phyloP scores from a whole-genome alignment of 2,329 filamentous ascomycete genomes.

The Sporothrix variecibatus region DNA sequence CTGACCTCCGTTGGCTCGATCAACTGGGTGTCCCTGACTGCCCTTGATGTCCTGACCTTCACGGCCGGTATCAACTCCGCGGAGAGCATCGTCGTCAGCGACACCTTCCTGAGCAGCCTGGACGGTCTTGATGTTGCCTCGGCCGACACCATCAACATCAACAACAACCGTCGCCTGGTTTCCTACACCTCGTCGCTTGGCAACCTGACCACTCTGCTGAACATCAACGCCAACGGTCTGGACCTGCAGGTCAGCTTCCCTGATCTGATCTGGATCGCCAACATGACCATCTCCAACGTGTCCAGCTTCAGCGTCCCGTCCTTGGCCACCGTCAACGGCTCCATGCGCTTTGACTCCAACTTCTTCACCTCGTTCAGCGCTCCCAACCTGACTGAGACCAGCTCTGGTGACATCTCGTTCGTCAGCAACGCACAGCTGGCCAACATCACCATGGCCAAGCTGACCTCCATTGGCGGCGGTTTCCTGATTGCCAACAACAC shows the following conservation, averaged over 20 bases:
- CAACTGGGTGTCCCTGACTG: slow-evolving; percentile 70
- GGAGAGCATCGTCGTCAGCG: slow-evolving; percentile 70
- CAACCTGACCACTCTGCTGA: slow-evolving; percentile 71
- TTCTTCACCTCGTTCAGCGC: slow-evolving; percentile 62
- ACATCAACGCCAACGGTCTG: slow-evolving; percentile 77
- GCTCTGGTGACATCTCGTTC: slow-evolving; percentile 61
- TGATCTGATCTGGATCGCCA: slow-evolving; percentile 74
- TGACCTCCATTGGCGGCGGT: slow-evolving; percentile 73
- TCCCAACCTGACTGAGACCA: slow-evolving; percentile 70
- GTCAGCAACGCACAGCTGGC: slow-evolving; percentile 61
- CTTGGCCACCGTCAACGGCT: slow-evolving; percentile 71
- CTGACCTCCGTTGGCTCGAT: slow-evolving; percentile 69
- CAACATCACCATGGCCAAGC: slow-evolving; percentile 74
- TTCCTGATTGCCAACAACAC: slow-evolving; percentile 92
- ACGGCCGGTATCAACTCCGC: slow-evolving; percentile 63
- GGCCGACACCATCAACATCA: slow-evolving; percentile 75
- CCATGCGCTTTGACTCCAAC: slow-evolving; percentile 83
- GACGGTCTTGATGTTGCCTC: slow-evolving; percentile 76
- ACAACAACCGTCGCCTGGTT: slow-evolving; percentile 84
- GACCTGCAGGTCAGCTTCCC: slow-evolving; percentile 72
- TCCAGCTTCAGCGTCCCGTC: slow-evolving; percentile 72
- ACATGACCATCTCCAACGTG: slow-evolving; percentile 82
- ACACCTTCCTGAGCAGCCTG: slow-evolving; percentile 80
- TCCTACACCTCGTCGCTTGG: slow-evolving; percentile 74
- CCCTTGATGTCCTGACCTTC: slow-evolving; percentile 52